A percentile compares a stretch with the other conserved stretches of the same genome.
phyloP scores from a whole-genome alignment of 1,284 basidiomycete species.

The Cutaneotrichosporon cutaneum region DNA sequence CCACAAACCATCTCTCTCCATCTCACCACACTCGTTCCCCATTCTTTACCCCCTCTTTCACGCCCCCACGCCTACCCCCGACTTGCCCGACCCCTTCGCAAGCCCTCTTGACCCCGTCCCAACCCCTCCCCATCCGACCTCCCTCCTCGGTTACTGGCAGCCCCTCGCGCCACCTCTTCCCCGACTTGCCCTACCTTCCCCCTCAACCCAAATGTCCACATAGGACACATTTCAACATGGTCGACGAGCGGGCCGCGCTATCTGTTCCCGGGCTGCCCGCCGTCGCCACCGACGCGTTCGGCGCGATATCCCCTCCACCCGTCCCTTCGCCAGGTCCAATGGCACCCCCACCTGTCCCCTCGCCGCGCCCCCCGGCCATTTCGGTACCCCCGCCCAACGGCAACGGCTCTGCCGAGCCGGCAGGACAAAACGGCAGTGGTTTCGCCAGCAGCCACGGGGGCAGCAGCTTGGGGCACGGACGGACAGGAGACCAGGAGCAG shows the following conservation, averaged over 20 bases:
- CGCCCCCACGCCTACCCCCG: no score
- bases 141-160: background rate
- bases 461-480: background rate
- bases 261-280: background rate
- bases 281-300: background rate
- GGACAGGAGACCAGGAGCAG: background rate
- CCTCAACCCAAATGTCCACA: background rate
- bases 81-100: no score
- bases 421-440: background rate
- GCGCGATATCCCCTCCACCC: background rate
- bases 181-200: background rate
- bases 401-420: background rate
- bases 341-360: background rate
- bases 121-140: no score
- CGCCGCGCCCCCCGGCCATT: background rate
- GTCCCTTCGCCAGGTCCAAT: background rate
- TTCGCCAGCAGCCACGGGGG: no score
- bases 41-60: no score
- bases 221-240: slow-evolving; percentile 1
- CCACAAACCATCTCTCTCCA: no score
- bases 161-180: background rate
- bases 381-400: background rate
- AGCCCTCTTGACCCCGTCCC: no score
- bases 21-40: no score
- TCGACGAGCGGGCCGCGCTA: slow-evolving; percentile 9